Evolutionary conservation across 371 early-diverging fungal species (phyloP).

Genomic region (Aphelidium insulamus): DNA sequence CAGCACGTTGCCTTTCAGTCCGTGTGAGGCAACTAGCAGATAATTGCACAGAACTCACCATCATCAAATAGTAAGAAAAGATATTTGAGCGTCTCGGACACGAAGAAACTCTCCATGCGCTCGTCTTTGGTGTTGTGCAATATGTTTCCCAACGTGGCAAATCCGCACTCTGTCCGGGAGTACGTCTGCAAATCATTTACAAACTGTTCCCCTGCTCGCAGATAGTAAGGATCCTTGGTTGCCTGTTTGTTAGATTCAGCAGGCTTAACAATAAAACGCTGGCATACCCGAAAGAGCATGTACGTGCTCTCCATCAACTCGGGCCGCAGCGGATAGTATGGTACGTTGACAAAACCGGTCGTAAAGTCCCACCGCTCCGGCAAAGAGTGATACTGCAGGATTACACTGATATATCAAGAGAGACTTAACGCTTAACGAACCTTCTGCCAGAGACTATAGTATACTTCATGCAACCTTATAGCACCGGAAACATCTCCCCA

Average conservation of each 20-base stretch:
- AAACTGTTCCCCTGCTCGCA: constrained; percentile 68
- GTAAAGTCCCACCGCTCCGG: constrained; percentile 70
- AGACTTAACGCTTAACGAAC: no score
- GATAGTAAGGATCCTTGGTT: constrained; percentile 69
- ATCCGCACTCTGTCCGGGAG: constrained; percentile 60
- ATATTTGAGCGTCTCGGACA: constrained; percentile 89
- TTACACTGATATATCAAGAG: no score
- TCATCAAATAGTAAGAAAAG: constrained; percentile 66
- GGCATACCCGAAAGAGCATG: constrained; percentile 48
- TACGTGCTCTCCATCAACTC: constrained; percentile 88
- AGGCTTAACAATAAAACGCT: neutral
- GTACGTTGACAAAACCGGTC: constrained; percentile 27
- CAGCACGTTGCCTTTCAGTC: constrained; percentile 3
- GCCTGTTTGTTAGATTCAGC: constrained; percentile 18
- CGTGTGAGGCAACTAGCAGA: neutral
- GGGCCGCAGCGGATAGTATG: constrained; percentile 68
- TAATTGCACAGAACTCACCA: neutral
- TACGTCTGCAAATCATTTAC: constrained; percentile 46
- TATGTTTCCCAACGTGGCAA: constrained; percentile 48
- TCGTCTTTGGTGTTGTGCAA: constrained; percentile 32
- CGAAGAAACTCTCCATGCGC: constrained; percentile 81
- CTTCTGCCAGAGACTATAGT: constrained; percentile 62
- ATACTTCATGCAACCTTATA: constrained; percentile 51
- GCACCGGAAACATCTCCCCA: constrained; percentile 67
- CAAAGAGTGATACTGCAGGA: constrained; percentile 50